Base-by-base conservation (phyloP, 2,329 filamentous ascomycete species). In the Pleoardoris graminearum region DNA sequence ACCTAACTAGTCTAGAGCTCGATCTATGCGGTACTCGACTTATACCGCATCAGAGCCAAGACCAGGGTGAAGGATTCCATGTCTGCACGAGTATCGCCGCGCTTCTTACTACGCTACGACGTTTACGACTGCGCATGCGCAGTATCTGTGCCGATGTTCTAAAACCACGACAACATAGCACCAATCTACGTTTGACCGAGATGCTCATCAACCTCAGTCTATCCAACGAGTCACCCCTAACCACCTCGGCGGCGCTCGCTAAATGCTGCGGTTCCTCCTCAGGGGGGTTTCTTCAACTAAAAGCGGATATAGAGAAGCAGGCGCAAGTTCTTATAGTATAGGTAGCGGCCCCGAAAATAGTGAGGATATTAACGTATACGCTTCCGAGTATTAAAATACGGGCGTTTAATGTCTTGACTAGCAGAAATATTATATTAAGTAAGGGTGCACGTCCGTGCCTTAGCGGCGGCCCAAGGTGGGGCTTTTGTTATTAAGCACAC, bases 1-100 rank as follows among this genome's bases (percentile, higher is more conserved):
- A 58, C 47, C 44, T 60, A 23, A 58, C 50, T 50, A 55, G 48
- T 54, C 55, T 63, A 48, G 50, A 55, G 35, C 54, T 58, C 41
- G 55, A 60, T 48, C 50, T 60, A 47, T 60, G 55, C 41, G 55
- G 55, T 45, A 56, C 52, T 50, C 36, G 19, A 50, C 48, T 54
- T 42, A 48, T 55, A 57, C 48, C 53, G 36, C 27, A 51, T 49
- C 44, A 53, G 51, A 52, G 43, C 36, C 48, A 57, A 53, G 56
- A 63, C 35, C 41, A 55, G 22, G 22, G 39, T 45, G 49, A 60
- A 55, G 51, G 16, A 51, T 36, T 45, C 37, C 57, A 63, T 53
- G 12, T 58, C 64, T 81, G 7, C 77, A 80, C 53, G 71, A 79
- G 46, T 79, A 79, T 53, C 75, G 76, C 50, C 68, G 60, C 68